Evolutionary conservation across 352 stramenopile species (phyloP), one percentile per base, ranked within the genome.

Genomic region (Globisporangium middletonii): DNA sequence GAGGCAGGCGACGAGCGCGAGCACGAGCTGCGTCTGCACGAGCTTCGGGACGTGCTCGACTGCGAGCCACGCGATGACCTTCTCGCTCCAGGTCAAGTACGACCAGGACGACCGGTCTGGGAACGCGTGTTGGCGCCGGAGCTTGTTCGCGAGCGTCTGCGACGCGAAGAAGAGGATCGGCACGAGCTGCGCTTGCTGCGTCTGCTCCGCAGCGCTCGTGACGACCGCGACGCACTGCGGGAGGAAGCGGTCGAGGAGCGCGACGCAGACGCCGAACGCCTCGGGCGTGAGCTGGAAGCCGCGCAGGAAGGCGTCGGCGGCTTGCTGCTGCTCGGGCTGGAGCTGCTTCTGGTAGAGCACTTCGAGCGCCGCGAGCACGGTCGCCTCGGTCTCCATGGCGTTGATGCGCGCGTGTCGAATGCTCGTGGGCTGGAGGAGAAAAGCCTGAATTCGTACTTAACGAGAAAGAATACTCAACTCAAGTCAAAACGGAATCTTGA

Each of bases 61-160:
- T n/a, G 75, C 69, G 64, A 92, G 73, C 81, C 81, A 92, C 51
- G 61, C 60, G 52, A 88, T 63, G 48, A 92, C 69, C 30, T 75
- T 71, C 27, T 72, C 59, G 30, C 64, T 71, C 81, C 78, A 88
- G 26, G 57, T 58, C 18, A 61, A 55, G 38, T 76, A 64, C 53
- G 68, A 72, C 50, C 53, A 68, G 38, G 57, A 19, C 35, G 43
- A 48, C 4, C 37, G 50, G 37, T 35, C 69, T 0, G 71, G 71
- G 57, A 85, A 65, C 58, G 62, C 60, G 37, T 79, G 70, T 46
- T 88, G 72, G 23, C 80, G 77, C 5, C 83, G 78, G 18, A 93
- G 57, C 63, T 92, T 91, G 67, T 78, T 90, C n/a, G 81, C 79
- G 50, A 93, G 71, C 62, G 83, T 93, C 71, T 93, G 83, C 18